These are phyloP conservation scores for Xylariales sp. DNA, from an alignment of 2,329 filamentous ascomycete genomes.

Conservation along the genomic window DNA sequence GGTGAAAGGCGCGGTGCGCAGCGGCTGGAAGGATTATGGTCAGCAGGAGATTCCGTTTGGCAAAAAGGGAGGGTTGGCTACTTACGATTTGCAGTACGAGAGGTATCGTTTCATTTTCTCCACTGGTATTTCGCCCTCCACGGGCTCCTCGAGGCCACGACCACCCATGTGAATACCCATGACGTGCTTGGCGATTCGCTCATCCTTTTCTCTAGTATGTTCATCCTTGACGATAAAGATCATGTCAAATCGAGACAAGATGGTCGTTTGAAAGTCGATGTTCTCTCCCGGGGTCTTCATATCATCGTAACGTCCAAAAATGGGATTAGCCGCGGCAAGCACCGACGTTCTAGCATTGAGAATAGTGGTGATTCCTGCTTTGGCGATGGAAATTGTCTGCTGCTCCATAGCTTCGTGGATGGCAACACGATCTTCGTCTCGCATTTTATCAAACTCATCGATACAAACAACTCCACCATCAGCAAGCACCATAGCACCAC, in stretches of 20 bases:
- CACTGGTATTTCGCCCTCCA: constrained; percentile 83
- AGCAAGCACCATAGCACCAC: constrained; percentile 96
- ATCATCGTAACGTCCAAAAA: constrained; percentile 97
- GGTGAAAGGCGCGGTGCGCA: constrained; percentile 88
- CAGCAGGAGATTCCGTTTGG: no score
- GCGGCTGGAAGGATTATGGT: constrained; percentile 53
- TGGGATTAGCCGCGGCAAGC: constrained; percentile 90
- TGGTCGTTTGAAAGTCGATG: constrained; percentile 98
- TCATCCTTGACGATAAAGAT: constrained; percentile 98
- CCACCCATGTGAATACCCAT: constrained; percentile 97
- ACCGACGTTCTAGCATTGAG: constrained; percentile 94
- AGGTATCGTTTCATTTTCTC: constrained; percentile 98
- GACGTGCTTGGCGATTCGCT: constrained; percentile 92
- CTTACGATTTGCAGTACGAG: constrained; percentile 91
- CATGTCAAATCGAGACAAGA: constrained; percentile 98
- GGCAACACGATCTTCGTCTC: constrained; percentile 93
- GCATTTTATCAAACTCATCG: constrained; percentile 99
- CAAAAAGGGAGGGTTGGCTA: no score
- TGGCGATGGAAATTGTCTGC: constrained; percentile 98
- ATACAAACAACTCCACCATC: constrained; percentile 98
- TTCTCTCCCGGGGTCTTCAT: constrained; percentile 97
- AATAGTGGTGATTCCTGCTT: constrained; percentile 97
- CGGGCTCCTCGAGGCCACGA: constrained; percentile 73
- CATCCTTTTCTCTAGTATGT: constrained; percentile 83
- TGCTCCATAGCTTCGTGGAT: constrained; percentile 99